These are phyloP conservation scores for Deuterostichococcus epilithicus DNA, from an alignment of 139 green algal species.

Conservation along the genomic window DNA sequence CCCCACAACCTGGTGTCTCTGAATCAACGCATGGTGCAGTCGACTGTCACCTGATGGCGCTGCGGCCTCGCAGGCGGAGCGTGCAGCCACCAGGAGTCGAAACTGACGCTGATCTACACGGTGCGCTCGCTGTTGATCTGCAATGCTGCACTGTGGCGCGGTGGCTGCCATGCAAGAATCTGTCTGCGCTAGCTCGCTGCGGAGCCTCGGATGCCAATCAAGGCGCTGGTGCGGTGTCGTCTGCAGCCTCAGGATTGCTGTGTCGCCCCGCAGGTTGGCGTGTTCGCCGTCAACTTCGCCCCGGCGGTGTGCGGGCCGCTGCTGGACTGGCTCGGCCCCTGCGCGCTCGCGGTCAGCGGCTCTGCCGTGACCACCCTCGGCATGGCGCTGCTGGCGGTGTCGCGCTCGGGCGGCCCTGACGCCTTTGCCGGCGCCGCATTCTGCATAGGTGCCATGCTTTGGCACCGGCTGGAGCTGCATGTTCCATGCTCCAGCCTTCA, in stretches of 20 bases:
- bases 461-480: too few species aligned
- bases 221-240: too few species aligned
- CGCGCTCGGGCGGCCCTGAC: neutral
- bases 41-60: too few species aligned
- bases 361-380: neutral
- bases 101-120: constrained; percentile 1
- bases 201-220: too few species aligned
- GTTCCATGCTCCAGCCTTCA: too few species aligned
- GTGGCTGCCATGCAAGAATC: too few species aligned
- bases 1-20: too few species aligned
- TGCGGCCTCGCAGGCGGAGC: neutral
- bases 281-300: neutral
- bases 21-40: too few species aligned
- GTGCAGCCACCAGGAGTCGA: neutral
- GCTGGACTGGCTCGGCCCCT: neutral
- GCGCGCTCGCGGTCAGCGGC: neutral
- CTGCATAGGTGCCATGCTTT: too few species aligned
- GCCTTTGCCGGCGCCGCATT: neutral
- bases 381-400: neutral
- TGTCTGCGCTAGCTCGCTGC: too few species aligned
- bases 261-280: neutral
- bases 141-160: too few species aligned
- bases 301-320: neutral
- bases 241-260: too few species aligned
- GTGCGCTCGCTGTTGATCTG: neutral